Conservation (phyloP, 2,329 filamentous ascomycete genomes). For the Myriosclerotinia duriaeana region DNA sequence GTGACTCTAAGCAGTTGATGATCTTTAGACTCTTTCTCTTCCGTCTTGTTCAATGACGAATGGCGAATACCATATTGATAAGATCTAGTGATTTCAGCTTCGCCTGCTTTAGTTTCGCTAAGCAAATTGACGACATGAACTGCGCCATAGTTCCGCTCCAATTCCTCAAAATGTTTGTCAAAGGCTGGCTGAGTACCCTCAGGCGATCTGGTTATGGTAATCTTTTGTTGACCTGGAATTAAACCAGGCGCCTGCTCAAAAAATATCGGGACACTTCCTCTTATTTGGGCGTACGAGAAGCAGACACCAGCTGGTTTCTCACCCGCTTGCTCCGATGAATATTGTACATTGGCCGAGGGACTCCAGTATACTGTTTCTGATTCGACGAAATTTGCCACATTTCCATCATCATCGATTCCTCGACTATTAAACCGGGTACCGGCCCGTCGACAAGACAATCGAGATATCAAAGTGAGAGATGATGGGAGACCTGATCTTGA, state of each 20-base stretch:
- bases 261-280: slow-evolving; percentile 92
- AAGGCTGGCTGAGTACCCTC: slow-evolving; percentile 94
- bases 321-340: slow-evolving; percentile 27
- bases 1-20: slow-evolving; percentile 77
- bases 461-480: slow-evolving; percentile 83
- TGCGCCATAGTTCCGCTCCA: slow-evolving; percentile 83
- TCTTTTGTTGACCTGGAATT: slow-evolving; percentile 90
- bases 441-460: slow-evolving; percentile 84
- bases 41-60: slow-evolving; percentile 65
- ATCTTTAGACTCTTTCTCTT: slow-evolving; percentile 57
- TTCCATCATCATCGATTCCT: slow-evolving; percentile 94
- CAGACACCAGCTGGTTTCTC: slow-evolving; percentile 55
- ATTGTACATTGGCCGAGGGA: slow-evolving; percentile 49
- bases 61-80: slow-evolving; percentile 76
- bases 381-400: slow-evolving; percentile 98
- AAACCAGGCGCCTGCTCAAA: slow-evolving; percentile 93
- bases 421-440: slow-evolving; percentile 96
- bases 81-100: slow-evolving; percentile 76
- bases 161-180: slow-evolving; percentile 87
- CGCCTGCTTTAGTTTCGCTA: slow-evolving; percentile 83
- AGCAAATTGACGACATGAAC: slow-evolving; percentile 92
- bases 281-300: slow-evolving; percentile 91
- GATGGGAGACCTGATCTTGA: slow-evolving; percentile 72
- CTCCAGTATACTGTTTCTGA: slow-evolving; percentile 92
- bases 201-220: slow-evolving; percentile 80